These are phyloP conservation scores for Sicyos edulis DNA, from an alignment of 306 rosid genomes.

Conservation along the genomic window DNA sequence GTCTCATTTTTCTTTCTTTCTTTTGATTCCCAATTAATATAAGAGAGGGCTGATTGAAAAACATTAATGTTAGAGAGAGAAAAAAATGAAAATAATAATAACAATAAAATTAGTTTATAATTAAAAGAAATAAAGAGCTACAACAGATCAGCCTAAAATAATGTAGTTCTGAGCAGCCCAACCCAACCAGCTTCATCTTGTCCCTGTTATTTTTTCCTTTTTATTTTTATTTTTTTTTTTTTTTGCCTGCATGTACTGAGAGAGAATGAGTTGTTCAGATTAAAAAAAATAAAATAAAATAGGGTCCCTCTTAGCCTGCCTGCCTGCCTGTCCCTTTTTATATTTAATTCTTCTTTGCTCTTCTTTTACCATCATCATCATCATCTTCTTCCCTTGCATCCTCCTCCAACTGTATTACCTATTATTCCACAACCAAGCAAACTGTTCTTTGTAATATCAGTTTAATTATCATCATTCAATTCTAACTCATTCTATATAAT, in stretches of 20 bases:
- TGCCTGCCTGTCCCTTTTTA: not conserved
- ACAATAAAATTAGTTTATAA: conserved; percentile 22
- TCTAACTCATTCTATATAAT: not conserved
- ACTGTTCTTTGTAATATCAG: conserved; percentile 23
- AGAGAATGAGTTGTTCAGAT: conserved; percentile 18
- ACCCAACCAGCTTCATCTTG: conserved; percentile 12
- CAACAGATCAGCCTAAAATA: conserved; percentile 21
- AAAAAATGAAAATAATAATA: conserved; percentile 18
- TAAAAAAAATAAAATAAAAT: not conserved
- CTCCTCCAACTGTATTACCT: conserved; percentile 17
- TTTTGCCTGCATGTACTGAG: conserved; percentile 13
- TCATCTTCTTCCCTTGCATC: not conserved
- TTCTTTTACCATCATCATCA: not conserved
- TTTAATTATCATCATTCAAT: not conserved
- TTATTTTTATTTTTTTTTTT: not conserved
- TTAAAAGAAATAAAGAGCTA: conserved; percentile 16
- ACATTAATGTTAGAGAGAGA: conserved; percentile 36
- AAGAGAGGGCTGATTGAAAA: not conserved
- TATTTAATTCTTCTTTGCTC: conserved; percentile 4
- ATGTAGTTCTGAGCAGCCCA: conserved; percentile 23
- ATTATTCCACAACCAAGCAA: conserved; percentile 24
- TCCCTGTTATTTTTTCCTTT: not conserved
- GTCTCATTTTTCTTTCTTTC: not conserved
- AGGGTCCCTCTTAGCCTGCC: conserved; percentile 5
- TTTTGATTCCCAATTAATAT: not conserved